Evolutionary conservation across 441 rosid species (phyloP).

Genomic region (Manihot esculenta): DNA sequence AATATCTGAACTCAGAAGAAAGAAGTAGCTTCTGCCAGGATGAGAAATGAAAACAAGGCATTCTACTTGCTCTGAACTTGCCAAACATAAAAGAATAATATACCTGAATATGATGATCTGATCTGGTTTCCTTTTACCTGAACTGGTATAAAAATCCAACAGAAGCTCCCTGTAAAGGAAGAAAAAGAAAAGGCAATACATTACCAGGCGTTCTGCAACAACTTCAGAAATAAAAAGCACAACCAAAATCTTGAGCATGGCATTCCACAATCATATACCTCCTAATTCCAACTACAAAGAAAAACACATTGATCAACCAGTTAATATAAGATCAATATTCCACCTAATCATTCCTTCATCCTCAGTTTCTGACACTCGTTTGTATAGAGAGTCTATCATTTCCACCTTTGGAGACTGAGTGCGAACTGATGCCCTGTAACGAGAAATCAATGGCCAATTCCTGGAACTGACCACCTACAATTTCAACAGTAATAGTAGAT

Average conservation of each 20-base stretch:
- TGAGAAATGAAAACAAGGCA: not conserved
- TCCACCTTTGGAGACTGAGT: constrained; percentile 78
- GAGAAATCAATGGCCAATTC: constrained; percentile 78
- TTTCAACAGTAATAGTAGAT: not conserved
- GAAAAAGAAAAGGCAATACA: not conserved
- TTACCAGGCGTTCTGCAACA: not conserved
- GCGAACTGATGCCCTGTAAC: constrained; percentile 78
- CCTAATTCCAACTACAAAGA: too few relatives aligned
- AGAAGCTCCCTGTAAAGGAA: constrained; percentile 58
- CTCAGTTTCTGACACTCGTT: constrained; percentile 49
- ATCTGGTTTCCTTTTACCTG: constrained; percentile 72
- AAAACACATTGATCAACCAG: not conserved
- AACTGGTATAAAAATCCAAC: constrained; percentile 67
- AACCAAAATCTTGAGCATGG: not conserved
- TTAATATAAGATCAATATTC: not conserved
- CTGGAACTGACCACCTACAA: constrained; percentile 69
- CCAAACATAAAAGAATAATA: not conserved
- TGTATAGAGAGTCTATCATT: constrained; percentile 68
- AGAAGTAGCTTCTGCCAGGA: not conserved
- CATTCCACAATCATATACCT: not conserved
- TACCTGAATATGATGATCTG: constrained; percentile 87
- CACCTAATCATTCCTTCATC: constrained; percentile 83
- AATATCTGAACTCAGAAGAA: not conserved
- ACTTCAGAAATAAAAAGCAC: not conserved
- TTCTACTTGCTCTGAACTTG: not conserved